Conservation (phyloP, 2,329 filamentous ascomycete species). For the Colletotrichum orbiculare region DNA sequence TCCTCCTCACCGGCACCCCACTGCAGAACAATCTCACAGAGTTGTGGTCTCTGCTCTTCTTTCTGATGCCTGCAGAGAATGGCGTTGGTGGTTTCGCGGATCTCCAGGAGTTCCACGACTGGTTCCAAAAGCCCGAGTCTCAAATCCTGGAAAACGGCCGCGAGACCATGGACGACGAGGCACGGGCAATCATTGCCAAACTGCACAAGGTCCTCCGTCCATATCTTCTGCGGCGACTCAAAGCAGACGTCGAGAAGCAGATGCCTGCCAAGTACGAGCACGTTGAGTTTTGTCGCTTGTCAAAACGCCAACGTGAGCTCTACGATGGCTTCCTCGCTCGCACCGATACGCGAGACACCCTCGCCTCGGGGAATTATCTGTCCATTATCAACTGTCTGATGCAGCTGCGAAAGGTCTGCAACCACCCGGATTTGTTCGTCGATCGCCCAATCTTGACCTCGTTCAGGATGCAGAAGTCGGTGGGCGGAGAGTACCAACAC, state of each 20-base stretch:
- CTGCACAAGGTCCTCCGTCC: constrained; percentile 94
- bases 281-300: constrained; percentile 93
- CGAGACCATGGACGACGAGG: constrained; percentile 94
- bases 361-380: constrained; percentile 93
- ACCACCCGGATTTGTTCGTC: constrained; percentile 96
- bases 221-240: constrained; percentile 89
- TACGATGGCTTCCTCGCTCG: constrained; percentile 97
- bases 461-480: constrained; percentile 88
- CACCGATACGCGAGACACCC: constrained; percentile 86
- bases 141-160: constrained; percentile 96
- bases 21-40: constrained; percentile 97
- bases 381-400: constrained; percentile 99
- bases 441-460: constrained; percentile 97
- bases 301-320: constrained; percentile 92
- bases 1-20: constrained; percentile 92
- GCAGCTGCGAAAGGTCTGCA: constrained; percentile 97
- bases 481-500: constrained; percentile 77
- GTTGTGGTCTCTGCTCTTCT: constrained; percentile 96
- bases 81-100: constrained; percentile 92
- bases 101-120: constrained; percentile 94
- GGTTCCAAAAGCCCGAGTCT: constrained; percentile 94
- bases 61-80: constrained; percentile 91
- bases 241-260: constrained; percentile 98
- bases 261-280: constrained; percentile 99
- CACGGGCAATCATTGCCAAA: constrained; percentile 89